Evolutionary conservation across 306 rosid genomes (phyloP).

Genomic region (Leucaena leucocephala): DNA sequence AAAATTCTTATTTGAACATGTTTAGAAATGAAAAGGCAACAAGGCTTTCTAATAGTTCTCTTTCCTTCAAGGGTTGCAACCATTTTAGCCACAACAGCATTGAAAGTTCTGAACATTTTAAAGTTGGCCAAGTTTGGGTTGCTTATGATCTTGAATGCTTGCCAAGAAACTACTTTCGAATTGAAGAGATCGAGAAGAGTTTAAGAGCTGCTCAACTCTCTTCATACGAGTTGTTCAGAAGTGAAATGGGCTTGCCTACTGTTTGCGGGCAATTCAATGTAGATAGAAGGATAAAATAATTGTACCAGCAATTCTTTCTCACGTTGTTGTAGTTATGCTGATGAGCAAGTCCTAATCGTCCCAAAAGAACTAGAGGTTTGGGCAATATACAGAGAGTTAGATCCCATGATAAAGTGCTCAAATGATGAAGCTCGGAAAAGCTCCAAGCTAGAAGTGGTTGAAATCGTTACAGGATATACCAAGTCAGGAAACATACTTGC

Average conservation of each 20-base stretch:
- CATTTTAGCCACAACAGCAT: not conserved
- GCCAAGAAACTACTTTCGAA: constrained; percentile 8
- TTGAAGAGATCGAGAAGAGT: not conserved
- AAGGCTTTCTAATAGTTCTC: not conserved
- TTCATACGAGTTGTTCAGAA: not conserved
- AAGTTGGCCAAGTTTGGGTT: constrained; percentile 22
- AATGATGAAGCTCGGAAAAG: not conserved
- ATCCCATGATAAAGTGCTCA: not conserved
- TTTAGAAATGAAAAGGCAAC: not conserved
- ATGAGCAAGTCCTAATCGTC: not conserved
- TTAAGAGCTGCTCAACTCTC: not conserved
- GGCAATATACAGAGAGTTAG: constrained; percentile 2
- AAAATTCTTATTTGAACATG: not conserved
- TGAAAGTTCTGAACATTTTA: not conserved
- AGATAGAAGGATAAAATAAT: not conserved
- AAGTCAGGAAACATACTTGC: not conserved
- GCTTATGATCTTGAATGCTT: constrained; percentile 14
- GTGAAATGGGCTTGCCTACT: not conserved
- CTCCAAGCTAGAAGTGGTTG: constrained; percentile 15
- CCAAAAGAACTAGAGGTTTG: constrained; percentile 18
- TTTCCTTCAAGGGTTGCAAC: not conserved
- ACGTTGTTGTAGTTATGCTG: not conserved
- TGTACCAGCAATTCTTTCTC: constrained; percentile 12
- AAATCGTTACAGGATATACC: not conserved
- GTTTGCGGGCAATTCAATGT: constrained; percentile 17